These are phyloP conservation scores for Prinsepia uniflora DNA, from an alignment of 306 rosid genomes.

Conservation along the genomic window DNA sequence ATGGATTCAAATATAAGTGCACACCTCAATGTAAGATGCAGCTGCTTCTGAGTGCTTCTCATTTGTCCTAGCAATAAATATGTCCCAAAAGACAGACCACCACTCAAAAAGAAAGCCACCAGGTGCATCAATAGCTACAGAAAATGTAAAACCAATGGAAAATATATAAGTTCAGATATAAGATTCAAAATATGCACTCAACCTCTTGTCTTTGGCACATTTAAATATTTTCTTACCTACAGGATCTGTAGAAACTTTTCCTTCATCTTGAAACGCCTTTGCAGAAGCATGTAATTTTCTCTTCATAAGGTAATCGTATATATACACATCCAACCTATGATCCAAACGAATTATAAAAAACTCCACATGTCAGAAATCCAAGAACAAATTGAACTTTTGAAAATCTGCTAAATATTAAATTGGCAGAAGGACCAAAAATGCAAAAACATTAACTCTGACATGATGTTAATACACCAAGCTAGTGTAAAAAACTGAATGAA, in stretches of 20 bases:
- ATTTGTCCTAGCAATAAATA: constrained; percentile 51
- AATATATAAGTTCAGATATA: background rate
- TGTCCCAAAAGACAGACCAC: constrained; percentile 91
- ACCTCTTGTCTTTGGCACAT: constrained; percentile 2
- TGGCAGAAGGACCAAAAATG: background rate
- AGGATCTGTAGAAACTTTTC: constrained; percentile 44
- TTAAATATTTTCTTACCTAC: constrained; percentile 49
- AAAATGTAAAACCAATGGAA: constrained; percentile 21
- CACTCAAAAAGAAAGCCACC: constrained; percentile 80
- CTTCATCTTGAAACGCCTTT: constrained; percentile 62
- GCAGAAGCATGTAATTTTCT: constrained; percentile 65
- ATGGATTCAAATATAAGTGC: constrained; percentile 4
- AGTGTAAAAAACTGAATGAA: background rate
- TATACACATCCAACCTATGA: constrained; percentile 68
- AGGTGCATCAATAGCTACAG: constrained; percentile 65
- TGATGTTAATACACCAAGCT: constrained; percentile 1
- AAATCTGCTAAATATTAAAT: background rate
- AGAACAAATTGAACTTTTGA: background rate
- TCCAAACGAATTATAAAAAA: constrained; percentile 12
- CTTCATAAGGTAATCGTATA: constrained; percentile 64
- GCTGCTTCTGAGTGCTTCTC: constrained; percentile 64
- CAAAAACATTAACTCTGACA: background rate
- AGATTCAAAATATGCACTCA: background rate
- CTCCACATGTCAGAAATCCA: constrained; percentile 4
- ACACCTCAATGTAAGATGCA: constrained; percentile 53